Conservation (phyloP, 129 eudicot genomes). For the Kitagawia praeruptora region DNA sequence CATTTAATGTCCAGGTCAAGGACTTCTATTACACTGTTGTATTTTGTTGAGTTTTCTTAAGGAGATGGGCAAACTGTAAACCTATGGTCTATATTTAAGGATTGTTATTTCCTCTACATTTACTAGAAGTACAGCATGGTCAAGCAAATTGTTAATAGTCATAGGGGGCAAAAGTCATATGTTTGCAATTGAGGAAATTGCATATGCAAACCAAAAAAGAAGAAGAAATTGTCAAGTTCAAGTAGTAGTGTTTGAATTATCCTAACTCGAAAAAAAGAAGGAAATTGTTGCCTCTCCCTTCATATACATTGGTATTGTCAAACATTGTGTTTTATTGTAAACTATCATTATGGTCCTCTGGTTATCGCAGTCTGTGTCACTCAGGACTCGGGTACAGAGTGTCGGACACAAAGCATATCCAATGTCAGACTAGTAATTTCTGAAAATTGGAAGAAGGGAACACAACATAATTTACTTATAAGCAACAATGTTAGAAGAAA, state of each 20-base stretch:
- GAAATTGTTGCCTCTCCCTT: neutral
- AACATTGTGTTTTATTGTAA: neutral
- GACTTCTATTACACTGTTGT: too few relatives aligned
- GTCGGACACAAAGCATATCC: neutral
- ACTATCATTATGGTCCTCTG: neutral
- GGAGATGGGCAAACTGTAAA: too few relatives aligned
- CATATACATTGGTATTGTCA: neutral
- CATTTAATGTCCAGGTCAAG: too few relatives aligned
- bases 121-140: too few relatives aligned
- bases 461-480: neutral
- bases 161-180: too few relatives aligned
- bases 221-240: neutral
- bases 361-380: neutral
- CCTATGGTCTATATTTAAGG: too few relatives aligned
- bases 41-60: too few relatives aligned
- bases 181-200: neutral
- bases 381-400: neutral
- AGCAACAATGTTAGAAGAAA: neutral
- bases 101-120: too few relatives aligned
- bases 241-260: neutral
- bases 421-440: neutral
- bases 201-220: neutral
- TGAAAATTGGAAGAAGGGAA: neutral
- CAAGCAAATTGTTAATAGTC: neutral
- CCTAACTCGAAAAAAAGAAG: neutral